Evolutionary conservation across 345 rosid species (phyloP), one percentile per base, ranked within the genome.

Genomic region (Rhizophora mangle): DNA sequence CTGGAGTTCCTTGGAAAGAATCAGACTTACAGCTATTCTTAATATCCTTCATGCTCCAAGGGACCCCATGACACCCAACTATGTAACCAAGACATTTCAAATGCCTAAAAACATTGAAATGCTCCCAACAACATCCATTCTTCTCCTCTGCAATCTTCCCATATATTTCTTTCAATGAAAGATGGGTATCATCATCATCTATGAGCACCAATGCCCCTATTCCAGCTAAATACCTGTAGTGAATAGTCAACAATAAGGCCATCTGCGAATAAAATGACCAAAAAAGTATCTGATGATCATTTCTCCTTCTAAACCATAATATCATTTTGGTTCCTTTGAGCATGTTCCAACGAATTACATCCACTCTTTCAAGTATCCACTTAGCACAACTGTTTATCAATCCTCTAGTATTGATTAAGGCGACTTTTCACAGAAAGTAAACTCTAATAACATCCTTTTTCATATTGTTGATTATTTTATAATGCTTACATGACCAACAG

Each of bases 21-120:
- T 58, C 63, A 24, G 37, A 29, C 47, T 64, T 53, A 32, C 43
- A 22, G 9, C 13, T 72, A 39, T 64, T 37, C 43, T 64, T 69
- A 56, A 61, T 79, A 74, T 77, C 78, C 68, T 85, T 91, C 70
- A 80, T 27, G 22, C 78, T 79, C 97, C 97, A 94, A 63, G 92
- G 85, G 53, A 87, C 74, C 31, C 88, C 85, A 67, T 87, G 88
- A 31, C 88, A 85, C 52, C 91, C 81, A 57, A 91, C 62, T 53
- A 93, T 82, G 78, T 87, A 91, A 60, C 97, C 94, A 56, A 91
- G 88, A 57, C 89, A 76, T 75, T 88, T 91, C 22, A 93, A 74
- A 78, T 86, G 88, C 72, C 60, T 82, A 73, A 85, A 94, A 75
- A 81, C 89, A 71, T 89, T 88, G 75, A 83, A 86, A 56, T 67